Base-by-base conservation (phyloP, 1,284 basidiomycete species). In the Ceratobasidium papillatum region DNA sequence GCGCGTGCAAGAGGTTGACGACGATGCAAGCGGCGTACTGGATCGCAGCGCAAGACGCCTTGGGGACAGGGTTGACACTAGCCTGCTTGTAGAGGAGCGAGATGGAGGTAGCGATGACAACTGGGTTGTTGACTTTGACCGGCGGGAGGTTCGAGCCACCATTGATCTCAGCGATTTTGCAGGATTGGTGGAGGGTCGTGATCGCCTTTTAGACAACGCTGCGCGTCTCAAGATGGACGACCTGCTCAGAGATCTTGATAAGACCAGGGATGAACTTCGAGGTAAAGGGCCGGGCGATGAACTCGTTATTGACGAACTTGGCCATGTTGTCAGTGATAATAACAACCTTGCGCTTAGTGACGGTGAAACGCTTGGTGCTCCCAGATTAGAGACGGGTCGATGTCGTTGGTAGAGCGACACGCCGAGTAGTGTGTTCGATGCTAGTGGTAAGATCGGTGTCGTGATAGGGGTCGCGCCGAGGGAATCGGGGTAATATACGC, bases 321-420 rank as follows among this genome's bases (percentile, higher is more conserved):
- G 96, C 85, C 96, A 98, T 98, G 91, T 98, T 98, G 88, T 98
- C 96, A 81, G 94, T 88, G 80, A 98, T 98, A 81, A 98, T 95
- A 80, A 94, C 95, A 80, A 98, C 95, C 87, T 96, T 97, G 80
- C 96, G 95, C 88, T 97, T 96, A 79, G 91, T 97, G 77, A 96
- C 91, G 77, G 96, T 98, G 77, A 94, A 89, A 86, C 97, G 96
- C 88, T 98, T 96, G 79, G 85, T 89, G 78, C n/a, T n/a, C n/a
- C n/a, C n/a, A n/a, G n/a, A n/a, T n/a, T n/a, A n/a, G n/a, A n/a
- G n/a, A n/a, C n/a, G n/a, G n/a, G n/a, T n/a, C n/a, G 41, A 17
- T 17, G 41, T 43, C 17, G 41, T 43, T 43, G 41, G 8, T 17
- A 43, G 41, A 8, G 41, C 17, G 41, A 43, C 41, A 17, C 41